phyloP scores from a whole-genome alignment of 2,329 filamentous ascomycete species.

The Thyridium curvatum region DNA sequence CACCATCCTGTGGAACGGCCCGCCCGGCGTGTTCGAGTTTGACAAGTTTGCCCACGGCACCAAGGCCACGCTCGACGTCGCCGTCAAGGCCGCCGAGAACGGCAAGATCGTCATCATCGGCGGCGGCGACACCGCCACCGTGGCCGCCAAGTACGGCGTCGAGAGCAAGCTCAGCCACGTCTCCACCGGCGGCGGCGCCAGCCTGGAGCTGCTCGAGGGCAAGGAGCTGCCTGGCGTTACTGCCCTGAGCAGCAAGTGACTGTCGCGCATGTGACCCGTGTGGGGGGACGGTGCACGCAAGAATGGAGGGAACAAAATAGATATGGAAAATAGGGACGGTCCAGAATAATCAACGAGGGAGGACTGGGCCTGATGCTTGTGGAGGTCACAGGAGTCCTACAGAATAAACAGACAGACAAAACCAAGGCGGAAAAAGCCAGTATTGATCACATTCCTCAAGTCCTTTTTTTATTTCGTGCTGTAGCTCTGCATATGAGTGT shows the following conservation, averaged over 20 bases:
- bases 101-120: conserved; percentile 98
- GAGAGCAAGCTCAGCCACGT: conserved; percentile 98
- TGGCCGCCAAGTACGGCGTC: conserved; percentile 92
- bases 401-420: too few species aligned
- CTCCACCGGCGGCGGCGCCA: conserved; percentile 92
- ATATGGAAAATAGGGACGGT: background rate
- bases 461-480: too few species aligned
- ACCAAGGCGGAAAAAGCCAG: too few species aligned
- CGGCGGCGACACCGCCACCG: conserved; percentile 95
- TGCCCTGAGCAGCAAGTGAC: conserved; percentile 76
- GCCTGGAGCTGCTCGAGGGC: conserved; percentile 92
- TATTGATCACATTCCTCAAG: too few species aligned
- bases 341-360: background rate
- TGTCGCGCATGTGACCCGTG: conserved; percentile 3
- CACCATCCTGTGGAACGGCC: conserved; percentile 99
- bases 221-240: conserved; percentile 93
- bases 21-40: conserved; percentile 95
- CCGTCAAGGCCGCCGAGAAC: conserved; percentile 69
- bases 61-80: conserved; percentile 85
- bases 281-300: too few species aligned
- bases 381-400: too few species aligned
- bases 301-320: background rate
- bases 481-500: too few species aligned
- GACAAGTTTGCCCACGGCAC: conserved; percentile 90
- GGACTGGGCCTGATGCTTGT: too few species aligned